These are phyloP conservation scores for Monascus ruber DNA, from an alignment of 2,329 filamentous ascomycete genomes.

Conservation along the genomic window DNA sequence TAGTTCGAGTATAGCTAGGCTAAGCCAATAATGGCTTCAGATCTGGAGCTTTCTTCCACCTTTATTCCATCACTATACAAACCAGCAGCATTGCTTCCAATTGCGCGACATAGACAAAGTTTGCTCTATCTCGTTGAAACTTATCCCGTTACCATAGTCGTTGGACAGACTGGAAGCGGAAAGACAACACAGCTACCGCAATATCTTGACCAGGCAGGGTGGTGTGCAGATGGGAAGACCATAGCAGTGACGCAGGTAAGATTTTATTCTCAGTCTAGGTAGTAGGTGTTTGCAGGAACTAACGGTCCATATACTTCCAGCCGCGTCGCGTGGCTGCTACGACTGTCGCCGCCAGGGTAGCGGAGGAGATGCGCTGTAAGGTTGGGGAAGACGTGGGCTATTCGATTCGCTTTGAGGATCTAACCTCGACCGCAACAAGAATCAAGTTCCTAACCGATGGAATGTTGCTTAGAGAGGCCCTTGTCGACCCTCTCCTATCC, in stretches of 20 bases:
- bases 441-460: slow-evolving; percentile 97
- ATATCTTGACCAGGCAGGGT: slow-evolving; percentile 76
- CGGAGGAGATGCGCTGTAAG: slow-evolving; percentile 76
- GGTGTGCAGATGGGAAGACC: slow-evolving; percentile 71
- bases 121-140: slow-evolving; percentile 81
- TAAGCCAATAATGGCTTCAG: slow-evolving; percentile 26
- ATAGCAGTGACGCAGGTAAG: slow-evolving; percentile 83
- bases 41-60: slow-evolving; percentile 32
- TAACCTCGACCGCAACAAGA: slow-evolving; percentile 69
- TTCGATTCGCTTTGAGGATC: slow-evolving; percentile 84
- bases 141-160: slow-evolving; percentile 71
- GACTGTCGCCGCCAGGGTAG: slow-evolving; percentile 76
- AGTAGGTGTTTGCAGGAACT: neutral
- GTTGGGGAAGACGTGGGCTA: slow-evolving; percentile 87
- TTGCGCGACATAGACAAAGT: slow-evolving; percentile 67
- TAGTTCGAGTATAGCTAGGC: neutral
- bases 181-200: slow-evolving; percentile 96
- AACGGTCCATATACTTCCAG: slow-evolving; percentile 33
- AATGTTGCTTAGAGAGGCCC: slow-evolving; percentile 76
- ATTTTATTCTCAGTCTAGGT: slow-evolving; percentile 7
- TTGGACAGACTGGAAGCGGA: slow-evolving; percentile 88
- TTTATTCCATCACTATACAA: slow-evolving; percentile 78
- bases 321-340: slow-evolving; percentile 84
- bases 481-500: slow-evolving; percentile 82
- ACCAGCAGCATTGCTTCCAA: slow-evolving; percentile 71